Percentiles rank a stretch among this genome's conserved stretches.
phyloP scores from a whole-genome alignment of 257 asterid species.

The Solanum chilense region DNA sequence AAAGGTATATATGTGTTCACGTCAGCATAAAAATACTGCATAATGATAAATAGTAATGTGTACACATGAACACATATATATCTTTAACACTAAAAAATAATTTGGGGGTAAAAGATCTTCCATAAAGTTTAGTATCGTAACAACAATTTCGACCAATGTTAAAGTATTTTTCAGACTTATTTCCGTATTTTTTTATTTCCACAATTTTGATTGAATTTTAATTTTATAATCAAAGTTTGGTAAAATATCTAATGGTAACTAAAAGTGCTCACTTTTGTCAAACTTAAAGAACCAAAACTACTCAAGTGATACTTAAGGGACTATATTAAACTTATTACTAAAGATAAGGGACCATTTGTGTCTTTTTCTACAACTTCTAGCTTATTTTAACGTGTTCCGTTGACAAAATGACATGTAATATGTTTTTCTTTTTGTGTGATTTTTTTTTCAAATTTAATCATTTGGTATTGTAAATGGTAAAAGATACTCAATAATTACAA shows the following conservation, averaged over 20 bases:
- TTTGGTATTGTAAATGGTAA: neutral
- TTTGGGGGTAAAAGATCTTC: no score
- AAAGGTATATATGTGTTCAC: no score
- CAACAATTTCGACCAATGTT: no score
- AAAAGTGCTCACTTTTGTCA: neutral
- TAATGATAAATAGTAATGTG: no score
- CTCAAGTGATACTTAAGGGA: neutral
- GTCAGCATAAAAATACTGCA: no score
- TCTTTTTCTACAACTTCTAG: neutral
- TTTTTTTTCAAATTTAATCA: neutral
- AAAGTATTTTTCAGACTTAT: no score
- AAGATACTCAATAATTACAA: neutral
- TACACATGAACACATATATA: no score
- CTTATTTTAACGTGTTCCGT: neutral
- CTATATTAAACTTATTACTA: no score
- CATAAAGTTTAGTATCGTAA: no score
- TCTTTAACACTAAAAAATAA: no score
- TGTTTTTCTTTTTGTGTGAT: neutral
- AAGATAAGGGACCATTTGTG: neutral
- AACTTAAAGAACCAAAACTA: neutral
- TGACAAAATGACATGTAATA: neutral
- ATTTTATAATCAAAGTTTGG: neutral
- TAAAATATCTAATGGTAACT: neutral
- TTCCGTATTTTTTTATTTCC: neutral
- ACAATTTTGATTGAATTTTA: no score